Evolutionary conservation across 441 rosid genomes (phyloP), one percentile per base, ranked within the genome.

Genomic region (Erodium moschatum): DNA sequence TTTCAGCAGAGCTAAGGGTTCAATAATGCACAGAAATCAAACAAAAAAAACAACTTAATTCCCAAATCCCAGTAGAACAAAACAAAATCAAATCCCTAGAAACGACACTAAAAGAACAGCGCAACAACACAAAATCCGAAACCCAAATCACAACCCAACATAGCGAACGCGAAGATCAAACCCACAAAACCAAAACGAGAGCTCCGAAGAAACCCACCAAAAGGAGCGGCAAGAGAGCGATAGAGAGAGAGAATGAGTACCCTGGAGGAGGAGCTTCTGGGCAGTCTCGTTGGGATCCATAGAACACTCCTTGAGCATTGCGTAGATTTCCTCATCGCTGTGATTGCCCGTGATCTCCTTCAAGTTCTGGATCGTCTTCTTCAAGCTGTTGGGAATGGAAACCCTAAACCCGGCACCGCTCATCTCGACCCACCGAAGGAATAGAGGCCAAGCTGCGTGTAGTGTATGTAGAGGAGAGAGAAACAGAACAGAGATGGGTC

Each of bases 261-360:
- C 94, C 75, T 85, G 90, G 70, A 46, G 69, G 67, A 90, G 91
- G 48, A 92, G 83, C 79, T 81, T 89, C 74, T 90, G 94, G 64
- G 79, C 46, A 63, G 98, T 81, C 79, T 92, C 97, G 65, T 92
- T 86, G 72, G 96, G 98, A 90, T 92, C 93, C 98, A 90, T 90
- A 11, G 85, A 83, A 50, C 98, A 92, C 54, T 88, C 96, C 79
- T 77, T 81, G 61, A 92, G 96, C 94, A 90, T 90, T 82, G 97
- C 90, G 73, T 81, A 83, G 84, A 92, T 90, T 85, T 92, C 98
- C 15, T 92, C 98, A 42, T 92, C 91, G 71, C 84, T 84, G 77
- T 90, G 91, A 74, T 84, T 85, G 54, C 84, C 82, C 50, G 89
- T 80, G 89, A 85, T 86, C 89, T 92, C 98, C 81, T 89, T 87